Evolutionary conservation across 2,329 filamentous ascomycete species (phyloP).

Genomic region (Zarea fungicola): DNA sequence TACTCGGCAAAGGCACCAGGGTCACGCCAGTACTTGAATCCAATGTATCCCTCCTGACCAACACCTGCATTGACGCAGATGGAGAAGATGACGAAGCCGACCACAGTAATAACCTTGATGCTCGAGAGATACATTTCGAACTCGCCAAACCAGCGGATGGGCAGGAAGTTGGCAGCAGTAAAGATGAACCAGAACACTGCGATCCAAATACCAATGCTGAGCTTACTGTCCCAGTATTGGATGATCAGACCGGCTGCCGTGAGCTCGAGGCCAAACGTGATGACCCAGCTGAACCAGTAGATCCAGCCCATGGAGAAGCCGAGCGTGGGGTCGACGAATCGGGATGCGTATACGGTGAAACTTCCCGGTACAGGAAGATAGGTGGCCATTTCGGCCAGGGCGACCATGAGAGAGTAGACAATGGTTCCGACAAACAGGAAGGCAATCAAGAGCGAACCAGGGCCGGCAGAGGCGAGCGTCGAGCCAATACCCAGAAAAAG

Average conservation of each 20-base stretch:
- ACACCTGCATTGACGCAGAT: slow-evolving; percentile 71
- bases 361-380: slow-evolving; percentile 72
- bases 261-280: slow-evolving; percentile 68
- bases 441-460: slow-evolving; percentile 61
- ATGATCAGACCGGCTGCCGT: slow-evolving; percentile 70
- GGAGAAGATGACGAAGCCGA: slow-evolving; percentile 71
- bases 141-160: slow-evolving; percentile 68
- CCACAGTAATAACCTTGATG: slow-evolving; percentile 70
- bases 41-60: slow-evolving; percentile 64
- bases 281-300: slow-evolving; percentile 75
- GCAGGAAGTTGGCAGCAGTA: slow-evolving; percentile 63
- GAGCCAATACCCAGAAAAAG: slow-evolving; percentile 64
- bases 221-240: slow-evolving; percentile 61
- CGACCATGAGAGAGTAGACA: slow-evolving; percentile 70
- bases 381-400: slow-evolving; percentile 67
- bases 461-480: slow-evolving; percentile 58
- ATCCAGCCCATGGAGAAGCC: slow-evolving; percentile 79
- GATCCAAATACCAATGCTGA: slow-evolving; percentile 69
- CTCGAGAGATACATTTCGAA: slow-evolving; percentile 73
- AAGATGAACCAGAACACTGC: slow-evolving; percentile 68
- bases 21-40: slow-evolving; percentile 65
- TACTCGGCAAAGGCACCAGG: slow-evolving; percentile 65
- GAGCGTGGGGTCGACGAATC: slow-evolving; percentile 67
- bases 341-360: slow-evolving; percentile 70
- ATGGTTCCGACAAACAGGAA: slow-evolving; percentile 66